A percentile compares a stretch with the other conserved stretches of the same genome.
Conservation (phyloP, 129 eudicot genomes). For the Daucus carota region DH1_v3.0 NC_030387.2:40860501-40861000, state of each 20-base stretch:
- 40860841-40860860: slow-evolving; percentile 51
- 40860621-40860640: background rate
- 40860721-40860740: slow-evolving; percentile 75
- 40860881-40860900: background rate
- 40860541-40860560: background rate
- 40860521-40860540: background rate
- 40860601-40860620: background rate
- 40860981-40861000: background rate
- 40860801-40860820: slow-evolving; percentile 81
- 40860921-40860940: background rate
- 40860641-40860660: background rate
- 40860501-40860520: slow-evolving; percentile 11
- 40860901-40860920: background rate
- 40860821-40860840: slow-evolving; percentile 90
- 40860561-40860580: background rate
- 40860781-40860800: slow-evolving; percentile 65
- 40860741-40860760: slow-evolving; percentile 57
- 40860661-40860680: slow-evolving; percentile 79
- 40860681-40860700: slow-evolving; percentile 96
- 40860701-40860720: slow-evolving; percentile 82
- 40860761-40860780: slow-evolving; percentile 43
- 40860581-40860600: background rate
- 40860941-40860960: background rate
- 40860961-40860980: background rate
- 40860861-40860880: background rate